A percentile compares a stretch with the other conserved stretches of the same genome.
Conservation (phyloP, 169 alveolate species). For the Babesia divergens region DNA sequence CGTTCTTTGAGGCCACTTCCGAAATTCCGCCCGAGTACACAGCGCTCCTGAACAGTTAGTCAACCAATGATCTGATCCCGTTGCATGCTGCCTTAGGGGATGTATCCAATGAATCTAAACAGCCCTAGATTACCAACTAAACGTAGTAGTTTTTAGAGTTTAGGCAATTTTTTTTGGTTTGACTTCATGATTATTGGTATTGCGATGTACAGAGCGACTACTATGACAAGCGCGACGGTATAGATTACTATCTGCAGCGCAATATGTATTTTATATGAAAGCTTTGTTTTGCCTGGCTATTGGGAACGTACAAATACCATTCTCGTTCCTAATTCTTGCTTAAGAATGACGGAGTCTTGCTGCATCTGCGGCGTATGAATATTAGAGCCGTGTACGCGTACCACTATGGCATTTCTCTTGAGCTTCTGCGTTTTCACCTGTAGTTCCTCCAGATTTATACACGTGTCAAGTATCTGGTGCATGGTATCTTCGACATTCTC, state of each 20-base stretch:
- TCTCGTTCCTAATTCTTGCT: neutral
- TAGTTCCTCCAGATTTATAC: slow-evolving; percentile 33
- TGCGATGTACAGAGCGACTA: slow-evolving; percentile 12
- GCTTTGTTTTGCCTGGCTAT: neutral
- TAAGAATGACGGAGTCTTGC: slow-evolving; percentile 3
- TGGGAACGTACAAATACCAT: slow-evolving; percentile 7
- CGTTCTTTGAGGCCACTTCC: slow-evolving; percentile 88
- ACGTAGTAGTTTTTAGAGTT: too few relatives aligned
- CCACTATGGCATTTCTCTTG: slow-evolving; percentile 10
- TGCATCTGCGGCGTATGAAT: neutral
- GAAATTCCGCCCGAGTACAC: slow-evolving; percentile 83
- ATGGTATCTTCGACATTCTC: slow-evolving; percentile 2
- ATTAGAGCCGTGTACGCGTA: neutral
- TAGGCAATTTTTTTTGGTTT: neutral
- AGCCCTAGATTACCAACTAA: too few relatives aligned
- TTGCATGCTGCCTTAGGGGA: too few relatives aligned
- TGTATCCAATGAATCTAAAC: too few relatives aligned
- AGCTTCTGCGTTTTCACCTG: slow-evolving; percentile 13
- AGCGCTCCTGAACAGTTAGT: slow-evolving; percentile 60
- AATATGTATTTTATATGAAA: neutral
- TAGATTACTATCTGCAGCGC: neutral
- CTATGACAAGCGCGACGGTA: neutral
- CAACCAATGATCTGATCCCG: too few relatives aligned
- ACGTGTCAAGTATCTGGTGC: slow-evolving; percentile 19
- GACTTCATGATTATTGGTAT: slow-evolving; percentile 1